Evolutionary conservation across 495 filamentous ascomycete genomes (phyloP).

Genomic region (Trichoderma reesei): DNA sequence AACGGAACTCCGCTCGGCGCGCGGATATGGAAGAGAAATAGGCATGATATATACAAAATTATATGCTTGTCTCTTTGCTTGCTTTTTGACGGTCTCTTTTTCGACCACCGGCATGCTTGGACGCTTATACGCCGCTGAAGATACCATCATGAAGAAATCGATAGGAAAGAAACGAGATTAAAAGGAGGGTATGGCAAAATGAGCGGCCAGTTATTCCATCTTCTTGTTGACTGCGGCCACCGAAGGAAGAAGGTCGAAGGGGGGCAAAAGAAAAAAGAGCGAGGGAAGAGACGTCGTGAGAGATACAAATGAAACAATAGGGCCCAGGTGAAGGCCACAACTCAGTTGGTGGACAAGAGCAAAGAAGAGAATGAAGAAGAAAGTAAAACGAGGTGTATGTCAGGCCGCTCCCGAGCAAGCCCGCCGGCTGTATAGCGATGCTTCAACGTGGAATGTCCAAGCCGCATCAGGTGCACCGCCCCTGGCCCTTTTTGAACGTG

Average conservation of each 20-base stretch:
- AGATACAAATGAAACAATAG: not conserved
- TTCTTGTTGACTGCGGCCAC: too few species aligned
- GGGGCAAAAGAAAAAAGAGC: too few species aligned
- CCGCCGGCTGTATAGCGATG: not conserved
- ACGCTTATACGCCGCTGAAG: not conserved
- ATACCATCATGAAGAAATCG: not conserved
- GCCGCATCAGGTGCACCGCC: not conserved
- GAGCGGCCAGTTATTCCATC: too few species aligned
- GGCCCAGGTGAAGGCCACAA: not conserved
- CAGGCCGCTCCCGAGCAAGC: not conserved
- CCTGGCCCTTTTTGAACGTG: not conserved
- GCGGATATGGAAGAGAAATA: not conserved
- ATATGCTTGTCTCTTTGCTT: not conserved
- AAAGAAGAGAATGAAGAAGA: not conserved
- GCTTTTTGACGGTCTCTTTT: not conserved
- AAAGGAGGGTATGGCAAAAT: not conserved
- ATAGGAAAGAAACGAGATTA: not conserved
- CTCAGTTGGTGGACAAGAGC: not conserved
- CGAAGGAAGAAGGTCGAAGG: too few species aligned
- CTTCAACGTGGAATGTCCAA: not conserved
- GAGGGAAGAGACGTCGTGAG: not conserved
- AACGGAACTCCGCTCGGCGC: not conserved
- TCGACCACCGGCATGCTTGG: not conserved
- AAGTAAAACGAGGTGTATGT: not conserved
- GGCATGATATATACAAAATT: not conserved